Conservation (phyloP, 2,329 filamentous ascomycete species). For the Sarocladium kiliense region DNA sequence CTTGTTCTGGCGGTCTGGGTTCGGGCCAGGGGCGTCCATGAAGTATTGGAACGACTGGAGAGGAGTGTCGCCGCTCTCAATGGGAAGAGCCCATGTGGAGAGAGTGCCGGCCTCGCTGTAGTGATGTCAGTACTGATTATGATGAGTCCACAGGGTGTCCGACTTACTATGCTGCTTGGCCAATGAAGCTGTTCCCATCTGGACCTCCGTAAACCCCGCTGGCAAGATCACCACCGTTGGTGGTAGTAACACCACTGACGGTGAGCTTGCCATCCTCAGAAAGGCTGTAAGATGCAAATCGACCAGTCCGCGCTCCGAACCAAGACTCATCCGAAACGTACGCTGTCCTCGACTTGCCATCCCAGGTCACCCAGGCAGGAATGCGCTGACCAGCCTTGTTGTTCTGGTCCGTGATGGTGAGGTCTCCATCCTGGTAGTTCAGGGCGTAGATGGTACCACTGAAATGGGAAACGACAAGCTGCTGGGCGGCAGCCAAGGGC, state of each 20-base stretch:
- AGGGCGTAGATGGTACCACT: slow-evolving; percentile 15
- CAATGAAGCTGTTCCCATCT: slow-evolving; percentile 34
- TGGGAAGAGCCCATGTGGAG: slow-evolving; percentile 37
- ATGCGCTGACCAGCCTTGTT: slow-evolving; percentile 10
- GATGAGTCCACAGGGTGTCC: neutral
- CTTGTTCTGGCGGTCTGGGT: slow-evolving; percentile 44
- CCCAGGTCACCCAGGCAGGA: slow-evolving; percentile 16
- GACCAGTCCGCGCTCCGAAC: slow-evolving; percentile 8
- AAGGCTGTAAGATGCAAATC: slow-evolving; percentile 2
- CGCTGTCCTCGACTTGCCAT: slow-evolving; percentile 11
- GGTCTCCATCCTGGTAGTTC: slow-evolving; percentile 9
- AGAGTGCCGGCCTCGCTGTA: slow-evolving; percentile 35
- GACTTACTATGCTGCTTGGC: slow-evolving; percentile 38
- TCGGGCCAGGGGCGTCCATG: slow-evolving; percentile 35
- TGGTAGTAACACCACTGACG: neutral
- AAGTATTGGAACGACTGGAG: slow-evolving; percentile 35
- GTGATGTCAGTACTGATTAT: slow-evolving; percentile 11
- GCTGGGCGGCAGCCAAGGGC: slow-evolving; percentile 12
- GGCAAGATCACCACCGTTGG: slow-evolving; percentile 18
- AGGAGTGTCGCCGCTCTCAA: slow-evolving; percentile 21
- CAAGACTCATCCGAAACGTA: slow-evolving; percentile 16
- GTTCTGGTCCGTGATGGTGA: slow-evolving; percentile 14
- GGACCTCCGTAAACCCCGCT: slow-evolving; percentile 33
- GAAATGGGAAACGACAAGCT: slow-evolving; percentile 17
- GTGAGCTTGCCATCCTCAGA: slow-evolving; percentile 9